phyloP scores from a whole-genome alignment of 371 early-diverging fungal species.

The Mortierella sp. region DNA sequence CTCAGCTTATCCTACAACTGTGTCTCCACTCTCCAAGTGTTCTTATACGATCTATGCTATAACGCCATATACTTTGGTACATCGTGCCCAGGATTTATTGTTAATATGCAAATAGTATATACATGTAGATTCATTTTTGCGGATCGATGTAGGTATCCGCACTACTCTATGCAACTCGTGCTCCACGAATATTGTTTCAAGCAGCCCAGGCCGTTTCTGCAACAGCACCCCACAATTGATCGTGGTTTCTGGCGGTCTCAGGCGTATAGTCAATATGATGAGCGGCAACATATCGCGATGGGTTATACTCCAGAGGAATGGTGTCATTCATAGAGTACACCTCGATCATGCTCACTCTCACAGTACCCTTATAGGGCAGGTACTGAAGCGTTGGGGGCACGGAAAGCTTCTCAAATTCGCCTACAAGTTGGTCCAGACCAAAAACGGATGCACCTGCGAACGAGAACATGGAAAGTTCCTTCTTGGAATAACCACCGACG shows the following conservation, averaged over 20 bases:
- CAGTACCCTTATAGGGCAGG: slow-evolving; percentile 9
- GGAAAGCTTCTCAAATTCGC: background rate
- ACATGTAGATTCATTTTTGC: too few species aligned
- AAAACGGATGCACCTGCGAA: slow-evolving; percentile 22
- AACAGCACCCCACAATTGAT: slow-evolving; percentile 22
- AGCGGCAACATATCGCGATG: slow-evolving; percentile 9
- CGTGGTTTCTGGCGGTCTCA: slow-evolving; percentile 14
- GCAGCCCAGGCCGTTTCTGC: slow-evolving; percentile 21
- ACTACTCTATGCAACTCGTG: too few species aligned
- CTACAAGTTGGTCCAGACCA: background rate
- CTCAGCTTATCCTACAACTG: too few species aligned
- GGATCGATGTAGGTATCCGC: too few species aligned
- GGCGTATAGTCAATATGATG: slow-evolving; percentile 21
- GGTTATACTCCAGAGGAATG: slow-evolving; percentile 19
- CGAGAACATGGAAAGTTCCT: slow-evolving; percentile 30
- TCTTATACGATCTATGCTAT: too few species aligned
- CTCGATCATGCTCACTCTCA: background rate
- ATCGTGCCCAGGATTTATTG: too few species aligned
- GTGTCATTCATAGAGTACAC: slow-evolving; percentile 7
- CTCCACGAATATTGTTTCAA: too few species aligned
- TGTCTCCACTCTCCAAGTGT: too few species aligned
- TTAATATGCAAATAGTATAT: too few species aligned
- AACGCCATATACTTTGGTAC: too few species aligned
- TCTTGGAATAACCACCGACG: slow-evolving; percentile 11
- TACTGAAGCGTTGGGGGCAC: background rate